Evolutionary conservation across 208 protist genomes (phyloP).

Genomic region (Strigomonas culicis): DNA sequence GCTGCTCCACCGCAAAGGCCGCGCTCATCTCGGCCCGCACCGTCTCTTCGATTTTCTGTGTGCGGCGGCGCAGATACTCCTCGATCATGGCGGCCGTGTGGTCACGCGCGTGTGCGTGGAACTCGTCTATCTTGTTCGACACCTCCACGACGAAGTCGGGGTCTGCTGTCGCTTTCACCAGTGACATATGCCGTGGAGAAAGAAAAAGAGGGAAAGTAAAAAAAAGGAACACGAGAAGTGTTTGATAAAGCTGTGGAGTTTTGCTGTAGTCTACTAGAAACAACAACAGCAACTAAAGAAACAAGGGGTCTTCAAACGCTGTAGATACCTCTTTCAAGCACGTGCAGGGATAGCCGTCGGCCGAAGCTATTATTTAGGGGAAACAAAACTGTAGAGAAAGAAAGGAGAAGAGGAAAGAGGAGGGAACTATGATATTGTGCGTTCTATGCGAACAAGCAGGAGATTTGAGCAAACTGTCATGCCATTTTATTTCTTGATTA

Average conservation of each 20-base stretch:
- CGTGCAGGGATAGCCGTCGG: too few species aligned
- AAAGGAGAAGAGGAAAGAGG: too few species aligned
- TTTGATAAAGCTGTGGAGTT: background rate
- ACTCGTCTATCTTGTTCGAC: conserved; percentile 17
- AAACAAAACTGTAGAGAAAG: too few species aligned
- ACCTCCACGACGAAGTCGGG: conserved; percentile 48
- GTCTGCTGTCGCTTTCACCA: conserved; percentile 41
- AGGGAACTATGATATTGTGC: too few species aligned
- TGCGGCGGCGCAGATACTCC: conserved; percentile 46
- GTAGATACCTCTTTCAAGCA: too few species aligned
- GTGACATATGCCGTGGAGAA: conserved; percentile 19
- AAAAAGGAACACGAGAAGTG: background rate
- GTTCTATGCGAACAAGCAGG: too few species aligned
- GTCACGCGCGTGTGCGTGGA: conserved; percentile 15
- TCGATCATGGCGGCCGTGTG: conserved; percentile 55
- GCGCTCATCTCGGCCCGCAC: background rate
- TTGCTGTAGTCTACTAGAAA: too few species aligned
- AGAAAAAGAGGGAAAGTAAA: background rate
- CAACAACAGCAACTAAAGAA: conserved; percentile 1
- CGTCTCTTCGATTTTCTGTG: conserved; percentile 16
- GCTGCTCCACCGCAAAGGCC: background rate
- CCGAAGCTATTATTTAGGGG: too few species aligned
- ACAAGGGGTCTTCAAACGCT: background rate
- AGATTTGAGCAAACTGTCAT: too few species aligned
- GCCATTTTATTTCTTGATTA: too few species aligned